Evolutionary conservation across 2,329 filamentous ascomycete genomes (phyloP), one percentile per base, ranked within the genome.

Genomic region (Penicillium expansum): DNA sequence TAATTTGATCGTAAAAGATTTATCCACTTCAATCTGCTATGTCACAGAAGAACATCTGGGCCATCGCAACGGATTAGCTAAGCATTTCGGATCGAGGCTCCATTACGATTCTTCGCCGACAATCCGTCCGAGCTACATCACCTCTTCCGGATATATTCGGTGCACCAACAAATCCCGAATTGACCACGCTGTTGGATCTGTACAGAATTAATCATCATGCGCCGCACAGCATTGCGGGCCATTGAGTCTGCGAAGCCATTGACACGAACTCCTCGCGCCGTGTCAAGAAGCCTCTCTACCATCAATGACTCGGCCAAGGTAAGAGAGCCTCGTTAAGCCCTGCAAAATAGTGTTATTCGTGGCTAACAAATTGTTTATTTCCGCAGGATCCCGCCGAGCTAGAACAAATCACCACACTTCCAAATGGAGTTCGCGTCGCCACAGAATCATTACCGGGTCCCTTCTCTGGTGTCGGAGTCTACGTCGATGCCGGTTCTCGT

Each of bases 401-500:
- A 67, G 91, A 97, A 74, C 82, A 88, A 64, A 88, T 97, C 68
- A 96, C 92, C 8, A 92, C 88, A 1, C 85, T 99, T 16, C 81
- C 91, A 48, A 99, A 99, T 82, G 94, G 94, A 70, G 80, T 99
- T 63, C 90, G 93, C 56, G 91, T 99, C 57, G 94, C 94, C 24
- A 96, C 93, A 43, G 94, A 99, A 74, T 92, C 92, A 55, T 83
- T 97, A 11, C 92, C 93, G 1, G 94, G 94, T 41, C 92, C 92
- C 66, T 99, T 99, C 75, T 90, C 92, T 4, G 94, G 92, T 49
- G 89, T 99, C 16, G 94, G 94, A 43, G 91, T 97, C 61, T 99
- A 97, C 77, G 86, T 99, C 70, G 92, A 97, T 74, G 92, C 91
- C 30, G 94, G 94, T 16, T 97, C 94, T 53, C 86, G 94, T 64